Evolutionary conservation across 2,329 filamentous ascomycete species (phyloP).

Genomic region (Phialocephala sp.): DNA sequence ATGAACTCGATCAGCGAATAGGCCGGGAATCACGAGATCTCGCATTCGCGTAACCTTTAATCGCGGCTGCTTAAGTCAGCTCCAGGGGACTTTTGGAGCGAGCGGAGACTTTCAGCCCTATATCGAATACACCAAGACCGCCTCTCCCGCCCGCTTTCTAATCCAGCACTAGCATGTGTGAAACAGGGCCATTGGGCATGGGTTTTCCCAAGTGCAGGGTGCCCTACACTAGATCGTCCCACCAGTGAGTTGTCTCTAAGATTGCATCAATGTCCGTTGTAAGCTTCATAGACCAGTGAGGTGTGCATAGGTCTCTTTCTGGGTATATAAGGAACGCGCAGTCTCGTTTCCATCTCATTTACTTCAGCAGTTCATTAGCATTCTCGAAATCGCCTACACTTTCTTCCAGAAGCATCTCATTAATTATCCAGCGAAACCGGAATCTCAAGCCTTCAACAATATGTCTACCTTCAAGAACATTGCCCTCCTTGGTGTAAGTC

Average conservation of each 20-base stretch:
- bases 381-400: background rate
- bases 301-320: background rate
- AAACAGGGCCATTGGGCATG: background rate
- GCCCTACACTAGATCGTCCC: background rate
- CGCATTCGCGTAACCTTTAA: too few relatives aligned
- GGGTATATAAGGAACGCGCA: background rate
- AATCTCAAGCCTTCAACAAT: background rate
- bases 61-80: background rate
- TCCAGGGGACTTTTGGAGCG: background rate
- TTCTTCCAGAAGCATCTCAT: background rate
- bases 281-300: background rate
- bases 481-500: slow-evolving; percentile 25
- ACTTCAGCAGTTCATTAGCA: background rate
- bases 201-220: background rate
- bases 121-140: background rate
- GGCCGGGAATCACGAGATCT: background rate
- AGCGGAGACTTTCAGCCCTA: background rate
- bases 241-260: background rate
- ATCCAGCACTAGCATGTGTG: background rate
- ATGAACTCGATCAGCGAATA: background rate
- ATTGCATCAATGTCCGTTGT: background rate
- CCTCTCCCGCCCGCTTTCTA: too few relatives aligned
- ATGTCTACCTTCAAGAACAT: slow-evolving; percentile 25
- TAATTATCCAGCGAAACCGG: background rate
- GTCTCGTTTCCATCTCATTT: background rate